Evolutionary conservation across 345 rosid species (phyloP), one percentile per base, ranked within the genome.

Genomic region (Geranium brycei): DNA sequence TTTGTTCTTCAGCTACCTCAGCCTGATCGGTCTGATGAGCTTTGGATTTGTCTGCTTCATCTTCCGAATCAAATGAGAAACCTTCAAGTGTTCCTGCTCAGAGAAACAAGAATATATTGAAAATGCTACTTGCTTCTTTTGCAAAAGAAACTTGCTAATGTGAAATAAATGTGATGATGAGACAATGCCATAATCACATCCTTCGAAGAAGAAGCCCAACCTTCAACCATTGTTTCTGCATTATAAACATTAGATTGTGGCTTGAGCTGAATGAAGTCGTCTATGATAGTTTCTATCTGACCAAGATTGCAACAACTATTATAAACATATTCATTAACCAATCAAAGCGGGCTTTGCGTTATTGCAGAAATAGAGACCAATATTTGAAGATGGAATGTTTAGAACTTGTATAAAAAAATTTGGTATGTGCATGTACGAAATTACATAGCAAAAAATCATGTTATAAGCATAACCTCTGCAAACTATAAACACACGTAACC

Each of bases 211-310:
- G 65, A 59, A 69, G 23, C 65, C 72, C 30, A 17, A 90, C 97
- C 97, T 88, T 93, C 99, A 72, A 90, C 83, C 96, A 90, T 88
- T 56, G 97, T 93, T 78, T 90, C 97, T 28, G 91, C 82, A 80
- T 86, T 95, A 16, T 72, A 82, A 70, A 88, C 91, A 73, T 90
- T 88, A 15, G 95, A 86, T 60, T 81, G 85, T 38, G 97, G 90
- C 70, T 78, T 90, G 64, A 90, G 82, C 81, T 90, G 96, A 72
- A 93, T 83, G 76, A 86, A 90, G 75, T 93, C 96, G 73, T 87
- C 77, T 91, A 90, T 88, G 68, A 90, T 88, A 64, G 97, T 93
- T 79, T 93, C 96, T 61, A 90, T 78, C 97, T 86, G 91, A 69
- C 31, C 58, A 71, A 30, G 63, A 64, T 71, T 57, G 31, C 59